Base-by-base conservation (phyloP, 164 flowering plant genomes). In the Buxus sempervirens region DNA sequence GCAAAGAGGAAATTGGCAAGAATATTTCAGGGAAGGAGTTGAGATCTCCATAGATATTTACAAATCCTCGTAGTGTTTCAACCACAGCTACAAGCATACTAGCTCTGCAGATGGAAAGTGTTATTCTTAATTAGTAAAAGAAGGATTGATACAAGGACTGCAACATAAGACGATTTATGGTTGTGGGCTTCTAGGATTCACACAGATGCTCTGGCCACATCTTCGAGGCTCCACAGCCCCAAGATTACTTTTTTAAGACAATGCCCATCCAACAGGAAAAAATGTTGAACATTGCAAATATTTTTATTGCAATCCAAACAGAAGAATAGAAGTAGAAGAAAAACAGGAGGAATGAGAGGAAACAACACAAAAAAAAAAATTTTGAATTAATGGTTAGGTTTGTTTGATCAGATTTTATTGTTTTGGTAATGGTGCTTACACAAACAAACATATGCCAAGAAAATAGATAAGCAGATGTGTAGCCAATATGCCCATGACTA, bases 1-100 rank as follows among this genome's bases (percentile, higher is more conserved):
- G 72, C 73, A 86, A 66, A 28, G 75, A 66, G 36, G 88, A 82
- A 38, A 90, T 73, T 18, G 93, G 96, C 76, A 70, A 63, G 73
- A 93, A 96, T 64, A 85, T 77, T 78, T 93, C 97, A n/a, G 98
- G 90, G 60, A 90, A 96, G 64, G 97, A 90, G 63, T 76, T 88
- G 41, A 88, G 71, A 66, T 70, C 84, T 60, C 63, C 88, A 66
- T 82, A 84, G 8, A 76, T 60, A 24, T 79, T 69, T 20, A 82
- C 85, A 78, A 84, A 91, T 64, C 96, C 98, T 53, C 70, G 66
- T 14, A 93, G 81, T 20, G 84, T 83, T 72, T 89, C 96, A 23
- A 84, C 36, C 25, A 83, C 76, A 5, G 88, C 78, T 8, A 76
- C 54, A 63, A 96, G 80, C 63, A 87, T 63, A 62, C 91, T 81